These are phyloP conservation scores for Pachyrhizus erosus DNA, from an alignment of 306 rosid species.

Conservation along the genomic window DNA sequence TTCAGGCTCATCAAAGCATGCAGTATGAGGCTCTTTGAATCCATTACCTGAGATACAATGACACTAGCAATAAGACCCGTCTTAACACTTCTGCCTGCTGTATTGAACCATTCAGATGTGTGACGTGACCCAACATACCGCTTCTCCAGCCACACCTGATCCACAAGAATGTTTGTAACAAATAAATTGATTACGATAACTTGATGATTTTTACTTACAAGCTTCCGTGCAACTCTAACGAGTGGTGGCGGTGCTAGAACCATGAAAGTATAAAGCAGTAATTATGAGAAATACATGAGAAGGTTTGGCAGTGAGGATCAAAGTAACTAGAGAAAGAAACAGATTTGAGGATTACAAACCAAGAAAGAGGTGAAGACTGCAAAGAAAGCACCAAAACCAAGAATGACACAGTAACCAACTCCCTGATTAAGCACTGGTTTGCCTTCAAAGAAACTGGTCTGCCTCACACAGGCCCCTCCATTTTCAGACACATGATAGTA, in stretches of 20 bases:
- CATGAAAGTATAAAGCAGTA: background rate
- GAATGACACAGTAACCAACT: slow-evolving; percentile 81
- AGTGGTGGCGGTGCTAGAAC: slow-evolving; percentile 6
- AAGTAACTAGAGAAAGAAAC: background rate
- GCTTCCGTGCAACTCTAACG: background rate
- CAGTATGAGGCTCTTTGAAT: slow-evolving; percentile 18
- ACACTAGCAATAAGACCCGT: slow-evolving; percentile 97
- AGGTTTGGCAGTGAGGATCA: background rate
- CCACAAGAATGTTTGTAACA: slow-evolving; percentile 29
- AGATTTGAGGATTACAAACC: slow-evolving; percentile 47
- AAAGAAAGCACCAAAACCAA: slow-evolving; percentile 95
- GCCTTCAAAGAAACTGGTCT: slow-evolving; percentile 85
- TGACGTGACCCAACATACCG: slow-evolving; percentile 83
- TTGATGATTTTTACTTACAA: background rate
- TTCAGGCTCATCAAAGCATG: background rate
- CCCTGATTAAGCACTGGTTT: slow-evolving; percentile 84
- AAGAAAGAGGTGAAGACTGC: slow-evolving; percentile 90
- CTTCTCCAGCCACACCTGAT: slow-evolving; percentile 93
- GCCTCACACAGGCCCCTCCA: slow-evolving; percentile 74
- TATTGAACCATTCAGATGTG: slow-evolving; percentile 97
- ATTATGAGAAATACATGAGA: background rate
- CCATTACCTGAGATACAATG: slow-evolving; percentile 85
- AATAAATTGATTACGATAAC: slow-evolving; percentile 12
- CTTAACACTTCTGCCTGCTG: slow-evolving; percentile 94
- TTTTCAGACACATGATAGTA: slow-evolving; percentile 63